Base-by-base conservation (phyloP, 176 grass and related monocot genomes). In the Chrysopogon serrulatus region DNA sequence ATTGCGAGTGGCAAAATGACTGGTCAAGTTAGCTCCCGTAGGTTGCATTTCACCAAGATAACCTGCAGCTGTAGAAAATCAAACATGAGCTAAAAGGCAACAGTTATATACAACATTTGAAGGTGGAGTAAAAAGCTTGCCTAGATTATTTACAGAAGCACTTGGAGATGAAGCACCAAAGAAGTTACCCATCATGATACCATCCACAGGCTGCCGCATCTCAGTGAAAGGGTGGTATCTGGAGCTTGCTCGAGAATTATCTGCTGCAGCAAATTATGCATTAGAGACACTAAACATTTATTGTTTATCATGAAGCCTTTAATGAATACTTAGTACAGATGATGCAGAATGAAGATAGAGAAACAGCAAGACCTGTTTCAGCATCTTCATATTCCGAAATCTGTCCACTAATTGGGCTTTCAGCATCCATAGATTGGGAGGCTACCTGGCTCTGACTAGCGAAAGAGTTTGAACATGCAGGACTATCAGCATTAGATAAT, bases 371-470 rank as follows among this genome's bases (percentile, higher is more conserved):
- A 98, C 96, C 93, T 95, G 96, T 93, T 95, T 95, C 91, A 82
- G 92, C 91, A 95, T 98, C 93, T 90, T 95, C 96, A 91, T 93
- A 95, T 85, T 95, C 96, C n/a, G n/a, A 95, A 79, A 94, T 90
- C 71, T 95, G 89, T 68, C 89, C 89, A 95, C 93, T 98, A 87
- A 92, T 90, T 79, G 91, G 93, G 87, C 96, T 98, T 82, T 93
- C 93, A 65, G 89, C 87, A 85, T 95, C 91, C 82, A 92, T 90
- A 79, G 82, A 87, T 88, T 95, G 93, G 82, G 96, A 92, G 74
- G 85, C 87, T 77, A 90, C 79, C 84, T 91, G 92, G 73, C 93
- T 98, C 85, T 91, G 87, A 87, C 91, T 95, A 82, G 86, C 87
- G 24, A 90, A 90, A 82, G 96, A 95, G 77, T 95, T 95, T 80